Conservation (phyloP, 805 yeast species). For the Teunomyces aglyptinius region DNA sequence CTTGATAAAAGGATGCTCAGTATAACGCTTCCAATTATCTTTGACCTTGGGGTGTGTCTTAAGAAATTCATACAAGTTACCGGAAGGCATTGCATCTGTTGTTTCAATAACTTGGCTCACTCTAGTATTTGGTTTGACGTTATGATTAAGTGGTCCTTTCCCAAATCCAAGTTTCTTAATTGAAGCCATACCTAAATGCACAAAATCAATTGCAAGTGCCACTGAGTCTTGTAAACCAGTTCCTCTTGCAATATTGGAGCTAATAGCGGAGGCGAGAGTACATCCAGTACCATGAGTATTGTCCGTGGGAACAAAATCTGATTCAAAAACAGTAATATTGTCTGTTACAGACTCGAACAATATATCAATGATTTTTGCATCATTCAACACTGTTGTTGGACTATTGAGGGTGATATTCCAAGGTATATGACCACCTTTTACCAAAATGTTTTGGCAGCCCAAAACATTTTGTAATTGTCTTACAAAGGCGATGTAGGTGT, state of each 20-base stretch:
- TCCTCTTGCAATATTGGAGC: constrained; percentile 68
- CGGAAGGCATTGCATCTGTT: neutral
- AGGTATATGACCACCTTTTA: constrained; percentile 82
- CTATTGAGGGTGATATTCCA: constrained; percentile 22
- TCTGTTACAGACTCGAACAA: constrained; percentile 45
- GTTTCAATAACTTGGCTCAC: constrained; percentile 8
- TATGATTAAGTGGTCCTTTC: constrained; percentile 75
- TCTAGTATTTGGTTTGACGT: constrained; percentile 28
- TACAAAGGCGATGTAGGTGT: constrained; percentile 31
- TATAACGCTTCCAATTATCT: constrained; percentile 57
- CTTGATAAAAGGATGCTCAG: constrained; percentile 60
- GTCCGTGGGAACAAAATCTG: constrained; percentile 43
- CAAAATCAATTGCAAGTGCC: constrained; percentile 57
- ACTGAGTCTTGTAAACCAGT: constrained; percentile 47
- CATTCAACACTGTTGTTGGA: neutral
- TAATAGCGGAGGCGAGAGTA: constrained; percentile 76
- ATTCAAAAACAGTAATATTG: constrained; percentile 43
- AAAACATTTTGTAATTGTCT: constrained; percentile 21
- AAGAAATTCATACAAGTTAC: constrained; percentile 42
- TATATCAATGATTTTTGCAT: constrained; percentile 43
- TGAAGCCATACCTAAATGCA: constrained; percentile 58
- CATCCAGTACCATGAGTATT: constrained; percentile 92
- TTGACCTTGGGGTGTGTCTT: constrained; percentile 54
- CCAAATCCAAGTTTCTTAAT: constrained; percentile 49
- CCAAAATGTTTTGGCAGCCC: constrained; percentile 52